Percentiles rank a stretch among this genome's conserved stretches.
Conservation (phyloP, 805 yeast species). For the Monosporozyma aerobia region DNA sequence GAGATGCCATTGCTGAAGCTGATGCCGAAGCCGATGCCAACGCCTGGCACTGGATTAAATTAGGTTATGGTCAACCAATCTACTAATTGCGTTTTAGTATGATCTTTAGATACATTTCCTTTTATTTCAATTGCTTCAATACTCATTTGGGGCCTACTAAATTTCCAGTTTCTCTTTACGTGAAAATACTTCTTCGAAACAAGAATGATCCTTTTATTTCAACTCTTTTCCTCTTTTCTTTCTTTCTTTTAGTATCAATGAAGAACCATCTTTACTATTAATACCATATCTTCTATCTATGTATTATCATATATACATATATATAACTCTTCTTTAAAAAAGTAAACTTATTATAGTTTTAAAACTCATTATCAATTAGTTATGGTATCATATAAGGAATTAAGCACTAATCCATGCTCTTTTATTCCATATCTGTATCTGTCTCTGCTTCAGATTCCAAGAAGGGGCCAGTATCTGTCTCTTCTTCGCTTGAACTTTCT, state of each 20-base stretch:
- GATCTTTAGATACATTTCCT: background rate
- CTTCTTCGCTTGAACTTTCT: conserved; percentile 1
- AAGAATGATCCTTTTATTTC: background rate
- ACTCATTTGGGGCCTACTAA: background rate
- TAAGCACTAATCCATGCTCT: background rate
- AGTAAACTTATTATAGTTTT: background rate
- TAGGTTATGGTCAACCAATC: conserved; percentile 23
- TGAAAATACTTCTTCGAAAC: background rate
- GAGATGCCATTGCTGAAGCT: conserved; percentile 27
- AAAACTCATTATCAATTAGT: background rate
- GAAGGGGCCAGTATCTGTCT: background rate
- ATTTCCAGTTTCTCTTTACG: background rate
- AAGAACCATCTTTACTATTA: background rate
- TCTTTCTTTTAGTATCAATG: background rate
- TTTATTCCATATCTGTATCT: background rate
- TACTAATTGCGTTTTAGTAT: background rate
- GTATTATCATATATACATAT: background rate
- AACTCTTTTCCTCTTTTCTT: background rate
- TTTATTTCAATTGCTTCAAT: background rate
- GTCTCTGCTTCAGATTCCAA: background rate
- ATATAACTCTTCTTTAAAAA: background rate
- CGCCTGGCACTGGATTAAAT: conserved; percentile 24
- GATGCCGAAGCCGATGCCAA: conserved; percentile 20
- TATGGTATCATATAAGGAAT: too few relatives aligned
- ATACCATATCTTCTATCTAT: background rate